phyloP scores from a whole-genome alignment of 2,329 filamentous ascomycete species.

The Trichothecium roseum region DNA sequence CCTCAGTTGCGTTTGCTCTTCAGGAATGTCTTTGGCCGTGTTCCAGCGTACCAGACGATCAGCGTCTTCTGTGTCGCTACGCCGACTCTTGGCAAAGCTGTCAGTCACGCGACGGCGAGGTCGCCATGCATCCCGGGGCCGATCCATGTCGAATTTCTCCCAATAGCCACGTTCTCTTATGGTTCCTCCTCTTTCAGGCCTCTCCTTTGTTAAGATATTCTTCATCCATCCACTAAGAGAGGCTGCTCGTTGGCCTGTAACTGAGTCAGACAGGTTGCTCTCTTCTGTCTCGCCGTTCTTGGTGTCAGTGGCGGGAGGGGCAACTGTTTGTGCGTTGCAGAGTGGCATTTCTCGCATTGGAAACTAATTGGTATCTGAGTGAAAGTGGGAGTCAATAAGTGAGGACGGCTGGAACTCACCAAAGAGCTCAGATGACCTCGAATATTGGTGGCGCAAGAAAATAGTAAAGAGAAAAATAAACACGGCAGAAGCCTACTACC shows the following conservation, averaged over 20 bases:
- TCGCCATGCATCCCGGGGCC: neutral
- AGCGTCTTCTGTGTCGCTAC: constrained; percentile 13
- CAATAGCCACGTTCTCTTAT: constrained; percentile 20
- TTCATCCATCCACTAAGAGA: constrained; percentile 30
- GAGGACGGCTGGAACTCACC: too few species aligned
- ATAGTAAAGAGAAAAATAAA: too few species aligned
- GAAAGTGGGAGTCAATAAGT: too few species aligned
- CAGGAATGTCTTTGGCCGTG: constrained; percentile 15
- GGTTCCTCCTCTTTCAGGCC: constrained; percentile 40
- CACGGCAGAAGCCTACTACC: too few species aligned
- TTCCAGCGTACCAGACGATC: constrained; percentile 25
- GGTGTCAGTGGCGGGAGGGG: too few species aligned
- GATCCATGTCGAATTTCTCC: constrained; percentile 8
- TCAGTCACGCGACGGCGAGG: constrained; percentile 6
- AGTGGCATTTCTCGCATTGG: too few species aligned
- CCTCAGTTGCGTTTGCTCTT: constrained; percentile 1
- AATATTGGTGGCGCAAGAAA: too few species aligned
- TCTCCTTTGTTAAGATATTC: constrained; percentile 36
- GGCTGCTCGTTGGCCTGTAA: neutral
- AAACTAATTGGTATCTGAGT: too few species aligned
- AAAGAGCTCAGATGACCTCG: too few species aligned
- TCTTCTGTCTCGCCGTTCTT: too few species aligned
- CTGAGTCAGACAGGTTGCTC: neutral
- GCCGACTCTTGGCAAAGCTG: constrained; percentile 8
- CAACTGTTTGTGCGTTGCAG: too few species aligned